A percentile compares a stretch with the other conserved stretches of the same genome.
Evolutionary conservation across 495 filamentous ascomycete genomes (phyloP).

Genomic region (Viridothelium virens): DNA sequence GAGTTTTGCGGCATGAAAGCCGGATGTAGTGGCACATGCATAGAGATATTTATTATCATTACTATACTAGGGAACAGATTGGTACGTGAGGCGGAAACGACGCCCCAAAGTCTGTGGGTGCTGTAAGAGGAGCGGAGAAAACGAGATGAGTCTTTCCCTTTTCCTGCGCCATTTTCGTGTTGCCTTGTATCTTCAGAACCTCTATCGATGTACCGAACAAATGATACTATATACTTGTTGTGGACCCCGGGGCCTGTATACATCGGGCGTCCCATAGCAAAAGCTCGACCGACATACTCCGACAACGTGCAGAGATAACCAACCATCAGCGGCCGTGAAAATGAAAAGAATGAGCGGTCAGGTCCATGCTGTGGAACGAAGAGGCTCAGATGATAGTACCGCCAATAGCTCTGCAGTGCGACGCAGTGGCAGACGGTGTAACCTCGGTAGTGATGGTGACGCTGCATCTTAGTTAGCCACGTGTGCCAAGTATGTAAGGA

Average conservation of each 20-base stretch:
- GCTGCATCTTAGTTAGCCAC: constrained; percentile 8
- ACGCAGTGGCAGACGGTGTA: constrained; percentile 2
- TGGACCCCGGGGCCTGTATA: too few relatives aligned
- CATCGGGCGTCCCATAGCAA: too few relatives aligned
- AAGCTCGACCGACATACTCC: background rate
- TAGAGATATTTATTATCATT: constrained; percentile 1
- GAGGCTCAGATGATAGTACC: constrained; percentile 1
- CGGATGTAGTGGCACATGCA: background rate
- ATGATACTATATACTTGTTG: too few relatives aligned
- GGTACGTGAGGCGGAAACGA: background rate
- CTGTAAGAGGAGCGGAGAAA: background rate
- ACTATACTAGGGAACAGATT: background rate
- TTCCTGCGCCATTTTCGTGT: too few relatives aligned
- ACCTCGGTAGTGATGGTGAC: constrained; percentile 7
- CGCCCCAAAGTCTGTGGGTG: background rate
- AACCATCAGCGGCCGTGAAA: too few relatives aligned
- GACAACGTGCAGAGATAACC: background rate
- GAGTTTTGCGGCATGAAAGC: too few relatives aligned
- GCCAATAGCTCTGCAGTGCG: constrained; percentile 4
- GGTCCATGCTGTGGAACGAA: background rate
- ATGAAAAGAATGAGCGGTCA: too few relatives aligned
- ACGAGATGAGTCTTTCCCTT: background rate
- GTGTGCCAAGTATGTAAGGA: background rate
- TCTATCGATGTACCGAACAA: too few relatives aligned
- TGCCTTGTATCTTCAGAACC: too few relatives aligned